Conservation (phyloP, 2,329 filamentous ascomycete genomes). For the Verruconis gallopava region DNA sequence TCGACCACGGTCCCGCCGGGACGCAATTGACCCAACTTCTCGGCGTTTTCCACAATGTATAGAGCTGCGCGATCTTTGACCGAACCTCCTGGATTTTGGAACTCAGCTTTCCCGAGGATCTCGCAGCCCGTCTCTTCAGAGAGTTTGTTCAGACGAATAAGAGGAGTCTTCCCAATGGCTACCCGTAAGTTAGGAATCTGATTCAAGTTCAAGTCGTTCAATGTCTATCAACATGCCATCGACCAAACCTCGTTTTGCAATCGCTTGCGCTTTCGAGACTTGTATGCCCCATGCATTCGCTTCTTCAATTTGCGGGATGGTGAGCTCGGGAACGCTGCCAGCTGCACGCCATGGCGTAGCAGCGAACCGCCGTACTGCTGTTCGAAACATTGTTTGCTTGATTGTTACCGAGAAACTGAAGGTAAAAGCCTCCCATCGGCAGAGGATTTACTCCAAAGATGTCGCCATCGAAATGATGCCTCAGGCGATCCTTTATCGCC, state of each 20-base stretch:
- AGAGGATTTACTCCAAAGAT: no score
- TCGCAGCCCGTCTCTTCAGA: conserved; percentile 89
- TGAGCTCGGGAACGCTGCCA: conserved; percentile 21
- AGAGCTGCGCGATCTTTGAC: conserved; percentile 94
- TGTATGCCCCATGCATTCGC: conserved; percentile 50
- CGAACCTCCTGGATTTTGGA: conserved; percentile 93
- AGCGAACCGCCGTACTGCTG: conserved; percentile 53
- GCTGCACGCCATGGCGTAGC: conserved; percentile 45
- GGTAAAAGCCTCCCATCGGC: no score
- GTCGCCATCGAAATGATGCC: no score
- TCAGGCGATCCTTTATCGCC: no score
- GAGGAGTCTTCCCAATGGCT: conserved; percentile 96
- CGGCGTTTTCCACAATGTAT: conserved; percentile 86
- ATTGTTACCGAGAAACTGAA: no score
- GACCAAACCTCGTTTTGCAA: conserved; percentile 60
- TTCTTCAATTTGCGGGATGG: conserved; percentile 32
- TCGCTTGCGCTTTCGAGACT: conserved; percentile 67
- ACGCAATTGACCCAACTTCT: conserved; percentile 68
- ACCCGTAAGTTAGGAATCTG: conserved; percentile 9
- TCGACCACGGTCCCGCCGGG: conserved; percentile 92
- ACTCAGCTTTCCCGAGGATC: conserved; percentile 91
- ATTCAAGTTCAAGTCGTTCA: no score
- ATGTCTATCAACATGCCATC: conserved; percentile 48
- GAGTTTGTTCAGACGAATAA: conserved; percentile 79
- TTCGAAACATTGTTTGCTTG: conserved; percentile 61